Conservation (phyloP, 139 green algal species). For the Tetraselmis striata region DNA sequence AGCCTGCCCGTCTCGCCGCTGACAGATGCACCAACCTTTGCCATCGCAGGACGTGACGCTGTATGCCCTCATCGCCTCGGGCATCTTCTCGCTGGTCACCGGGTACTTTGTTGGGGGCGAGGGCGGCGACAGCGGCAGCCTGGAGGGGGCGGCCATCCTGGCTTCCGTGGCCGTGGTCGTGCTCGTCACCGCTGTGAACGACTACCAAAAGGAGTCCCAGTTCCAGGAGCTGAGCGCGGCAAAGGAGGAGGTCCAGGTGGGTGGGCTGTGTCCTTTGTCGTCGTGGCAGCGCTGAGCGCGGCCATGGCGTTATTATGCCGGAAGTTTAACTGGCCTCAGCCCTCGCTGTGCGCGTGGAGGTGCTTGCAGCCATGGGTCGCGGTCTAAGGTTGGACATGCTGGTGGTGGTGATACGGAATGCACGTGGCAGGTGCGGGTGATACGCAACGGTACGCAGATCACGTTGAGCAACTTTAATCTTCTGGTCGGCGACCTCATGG, state of each 20-base stretch:
- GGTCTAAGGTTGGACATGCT: neutral
- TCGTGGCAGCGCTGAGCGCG: neutral
- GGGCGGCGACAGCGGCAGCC: conserved; percentile 28
- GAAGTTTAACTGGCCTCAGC: too few relatives aligned
- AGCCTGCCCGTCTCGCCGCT: too few relatives aligned
- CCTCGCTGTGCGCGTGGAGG: neutral
- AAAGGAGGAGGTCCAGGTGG: conserved; percentile 51
- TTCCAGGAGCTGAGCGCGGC: conserved; percentile 67
- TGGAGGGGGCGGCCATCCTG: conserved; percentile 71
- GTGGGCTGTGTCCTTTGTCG: neutral
- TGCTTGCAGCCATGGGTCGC: too few relatives aligned
- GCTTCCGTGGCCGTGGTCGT: conserved; percentile 64
- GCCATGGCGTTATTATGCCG: neutral
- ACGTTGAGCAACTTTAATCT: conserved; percentile 46
- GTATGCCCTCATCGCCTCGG: conserved; percentile 48
- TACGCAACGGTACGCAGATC: conserved; percentile 41
- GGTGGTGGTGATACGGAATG: neutral
- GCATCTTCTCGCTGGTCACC: conserved; percentile 44
- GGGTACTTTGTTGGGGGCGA: conserved; percentile 13
- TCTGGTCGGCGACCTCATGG: conserved; percentile 71
- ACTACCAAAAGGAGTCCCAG: conserved; percentile 83
- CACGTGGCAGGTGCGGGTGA: conserved; percentile 50
- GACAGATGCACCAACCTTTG: conserved; percentile 36
- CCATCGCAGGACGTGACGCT: conserved; percentile 36
- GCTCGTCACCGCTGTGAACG: conserved; percentile 62